Base-by-base conservation (phyloP, 805 yeast genomes). In the Metschnikowia lachancei region DNA sequence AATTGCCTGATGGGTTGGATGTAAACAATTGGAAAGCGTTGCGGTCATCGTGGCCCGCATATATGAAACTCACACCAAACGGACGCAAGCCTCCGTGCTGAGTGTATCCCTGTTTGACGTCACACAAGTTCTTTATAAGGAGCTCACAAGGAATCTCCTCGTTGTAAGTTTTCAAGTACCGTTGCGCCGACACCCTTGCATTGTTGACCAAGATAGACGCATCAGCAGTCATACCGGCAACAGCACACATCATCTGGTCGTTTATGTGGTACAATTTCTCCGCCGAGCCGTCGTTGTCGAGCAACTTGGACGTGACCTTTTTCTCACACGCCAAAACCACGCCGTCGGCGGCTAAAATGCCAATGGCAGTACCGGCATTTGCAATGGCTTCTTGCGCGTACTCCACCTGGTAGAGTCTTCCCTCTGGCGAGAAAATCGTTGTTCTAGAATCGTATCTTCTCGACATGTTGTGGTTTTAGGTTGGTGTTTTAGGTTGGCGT, bases 401-500 rank as follows among this genome's bases (percentile, higher is more conserved):
- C 69, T 94, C 99, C 17, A 90, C 92, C 72, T 94, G 99, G 70
- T 94, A 94, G 47, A 94, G 77, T 69, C 99, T 82, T 33, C 99
- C 99, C 66, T 94, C 99, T 9, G 99, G 99, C 33, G 98, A 92
- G 72, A 94, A 94, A 62, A 94, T 95, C 4, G 99, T 94, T 42
- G 99, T 94, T 78, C 99, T 82, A 52, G 96, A 86, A 72, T 94
- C 99, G 89, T 94, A 94, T 80, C 99, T 84, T 85, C 98, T 86
- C 58, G 97, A 88, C 84, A 80, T 79, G 32, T 28, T 46, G 13
- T 24, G 32, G 11, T 24, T n/a, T 24, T 32, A n/a, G 6, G 32
- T 10, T 39, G 31, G 30, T n/a, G 38, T 9, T 18, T 19, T 22
- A 10, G 26, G 38, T 11, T 36, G 38, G 22, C 13, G 10, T 34